Conservation (phyloP, 225 moss, liverwort and hornwort species). For the Sphagnum tenellum region DNA sequence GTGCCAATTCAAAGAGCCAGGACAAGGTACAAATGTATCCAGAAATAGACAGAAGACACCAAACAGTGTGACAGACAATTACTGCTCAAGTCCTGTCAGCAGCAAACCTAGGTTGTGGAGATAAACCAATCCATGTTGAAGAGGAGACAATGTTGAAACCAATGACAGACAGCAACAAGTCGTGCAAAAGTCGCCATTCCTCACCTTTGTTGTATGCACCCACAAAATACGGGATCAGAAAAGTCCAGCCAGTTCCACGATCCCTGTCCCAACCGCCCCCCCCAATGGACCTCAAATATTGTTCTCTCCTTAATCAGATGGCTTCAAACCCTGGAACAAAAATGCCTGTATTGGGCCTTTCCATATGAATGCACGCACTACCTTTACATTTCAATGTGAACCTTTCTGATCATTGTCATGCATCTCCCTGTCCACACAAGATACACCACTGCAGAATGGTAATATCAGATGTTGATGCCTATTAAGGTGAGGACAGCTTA, state of each 20-base stretch:
- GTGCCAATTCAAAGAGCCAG: no score
- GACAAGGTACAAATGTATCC: no score
- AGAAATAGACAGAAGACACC: constrained; percentile 1
- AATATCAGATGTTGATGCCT: constrained; percentile 10
- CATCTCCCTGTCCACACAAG: constrained; percentile 33
- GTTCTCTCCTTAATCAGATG: constrained; percentile 32
- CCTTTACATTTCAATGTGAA: constrained; percentile 29
- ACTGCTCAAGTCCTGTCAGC: constrained; percentile 43
- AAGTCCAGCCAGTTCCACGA: constrained; percentile 27
- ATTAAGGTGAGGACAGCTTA: constrained; percentile 21
- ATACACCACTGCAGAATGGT: constrained; percentile 13
- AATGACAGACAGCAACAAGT: constrained; percentile 7
- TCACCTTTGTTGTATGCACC: constrained; percentile 41
- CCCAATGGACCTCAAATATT: not conserved
- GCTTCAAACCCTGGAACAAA: constrained; percentile 29
- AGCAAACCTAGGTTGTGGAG: constrained; percentile 26
- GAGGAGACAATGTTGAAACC: constrained; percentile 17
- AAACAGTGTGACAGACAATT: constrained; percentile 27
- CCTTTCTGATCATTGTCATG: constrained; percentile 22
- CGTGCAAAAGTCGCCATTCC: constrained; percentile 25
- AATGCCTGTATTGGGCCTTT: constrained; percentile 39
- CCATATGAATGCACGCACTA: constrained; percentile 23
- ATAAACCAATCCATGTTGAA: constrained; percentile 16
- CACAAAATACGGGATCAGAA: constrained; percentile 29
- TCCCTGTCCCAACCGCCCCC: constrained; percentile 15